Evolutionary conservation across 805 yeast species (phyloP), one percentile per base, ranked within the genome.

Genomic region (Kluyveromyces starmeri): DNA sequence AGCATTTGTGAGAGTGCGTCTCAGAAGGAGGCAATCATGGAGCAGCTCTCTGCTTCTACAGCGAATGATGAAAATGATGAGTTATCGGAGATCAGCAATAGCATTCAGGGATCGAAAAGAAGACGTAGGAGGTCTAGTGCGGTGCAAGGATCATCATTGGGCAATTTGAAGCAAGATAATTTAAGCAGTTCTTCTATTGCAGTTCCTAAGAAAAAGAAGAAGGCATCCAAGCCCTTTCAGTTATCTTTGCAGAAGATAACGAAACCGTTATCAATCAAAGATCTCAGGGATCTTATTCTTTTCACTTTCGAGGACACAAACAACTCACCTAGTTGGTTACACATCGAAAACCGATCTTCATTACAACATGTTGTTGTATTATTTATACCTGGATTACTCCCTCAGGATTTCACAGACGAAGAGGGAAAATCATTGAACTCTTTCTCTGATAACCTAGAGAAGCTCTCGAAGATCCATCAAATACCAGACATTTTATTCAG

Each of bases 341-440:
- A 59, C 12, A 45, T 81, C 5, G 58, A 48, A 2, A 76, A 79
- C 42, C 59, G 71, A 31, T 51, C 14, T 54, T 64, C 47, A 3
- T 59, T 83, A 2, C 51, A 64, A n/a, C 73, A 71, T 38, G 68
- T 78, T 2, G 74, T 81, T 0, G 59, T 74, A 16, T 53, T 83
- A 4, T 60, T 76, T 34, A 70, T 75, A 4, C 84, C 92, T 0
- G 95, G 94, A 0, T 52, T 86, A 9, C 59, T 65, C 10, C 52
- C 62, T 2, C 46, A 53, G 3, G 69, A 70, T 39, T 71, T 75
- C 44, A 68, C 70, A 6, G 8, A 8, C 19, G 34, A 48, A n/a
- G 35, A 41, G 1, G 34, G 43, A n/a, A 29, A 41, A n/a, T n/a
- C n/a, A n/a, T n/a, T n/a, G n/a, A n/a, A n/a, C 7, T 39, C 45